Base-by-base conservation (phyloP, 495 filamentous ascomycete genomes). In the Xylaria palmicola region DNA sequence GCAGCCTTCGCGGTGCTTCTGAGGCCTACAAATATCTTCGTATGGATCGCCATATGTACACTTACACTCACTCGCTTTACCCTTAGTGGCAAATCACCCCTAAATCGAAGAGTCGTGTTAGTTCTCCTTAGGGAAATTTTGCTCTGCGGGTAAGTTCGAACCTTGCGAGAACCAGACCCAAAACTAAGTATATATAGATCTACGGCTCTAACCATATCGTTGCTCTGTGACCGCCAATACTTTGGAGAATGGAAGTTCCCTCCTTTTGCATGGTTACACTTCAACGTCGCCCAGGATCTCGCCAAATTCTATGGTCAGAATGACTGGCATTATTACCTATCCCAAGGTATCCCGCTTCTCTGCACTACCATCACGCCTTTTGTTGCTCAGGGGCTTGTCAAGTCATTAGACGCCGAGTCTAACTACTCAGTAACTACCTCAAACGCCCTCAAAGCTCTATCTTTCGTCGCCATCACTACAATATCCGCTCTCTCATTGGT, bases 231-330 rank as follows among this genome's bases (percentile, higher is more conserved):
- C 70, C 85, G 88, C 47, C 75, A 87, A 6, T 98, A 92, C 74
- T 99, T 95, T 63, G 86, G 87, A 27, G 73, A 83, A 56, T 97
- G 92, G 92, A 90, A 91, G 3, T 92, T 99, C 62, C 94, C 94
- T 24, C 91, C 93, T 0, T 80, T 95, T 55, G 85, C 86, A 48
- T 99, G 92, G 78, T 80, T 98, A 22, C 85, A 95, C 71, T 96
- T 96, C 82, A 99, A 99, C 75, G 77, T 99, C 39, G 84, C 86
- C 9, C 87, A 96, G 69, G 88, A 86, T 8, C 80, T 99, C 13
- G 89, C 94, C 30, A 81, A 90, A 15, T 97, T 97, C 73, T 99
- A 99, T 70, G 94, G 94, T n/a, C 80, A 76, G 30, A 98, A 96
- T 76, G 83, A 89, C 49, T 89, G 87, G 83, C 91, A 97, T 67